Evolutionary conservation across 2,329 filamentous ascomycete species (phyloP), one percentile per base, ranked within the genome.

Genomic region (Trichoderma atroviride): DNA sequence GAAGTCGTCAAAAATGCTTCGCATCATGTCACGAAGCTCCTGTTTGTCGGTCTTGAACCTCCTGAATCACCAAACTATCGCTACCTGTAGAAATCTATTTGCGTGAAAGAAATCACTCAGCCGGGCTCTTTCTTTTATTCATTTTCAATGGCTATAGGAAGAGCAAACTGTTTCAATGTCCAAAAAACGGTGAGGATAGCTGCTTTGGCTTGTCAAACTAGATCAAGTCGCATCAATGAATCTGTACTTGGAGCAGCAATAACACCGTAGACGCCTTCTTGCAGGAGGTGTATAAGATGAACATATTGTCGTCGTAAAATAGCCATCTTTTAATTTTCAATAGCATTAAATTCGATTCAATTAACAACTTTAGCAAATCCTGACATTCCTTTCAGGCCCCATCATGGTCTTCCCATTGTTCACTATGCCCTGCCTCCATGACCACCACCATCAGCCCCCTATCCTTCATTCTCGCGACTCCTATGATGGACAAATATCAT

Each of bases 361-460:
- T 35, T n/a, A 14, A n/a, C 4, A 59, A 13, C 24, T 11, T 16
- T 11, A 62, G 24, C n/a, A 5, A 33, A 0, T 9, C 40, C 1
- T n/a, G 7, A 10, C 2, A 9, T 5, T 5, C 13, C 5, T 19
- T 62, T 6, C 13, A 68, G 19, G 19, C 19, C 43, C 35, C 52
- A 57, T 16, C 50, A 69, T 69, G 66, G 29, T 57, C 37, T 61
- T 69, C 16, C 58, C 66, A 10, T 22, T 69, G 14, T 62, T 62
- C 22, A 57, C 53, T 52, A 69, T 69, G 59, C 66, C 59, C 27
- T 63, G 58, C 50, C 58, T 69, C 52, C 43, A 63, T 5, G 33
- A 31, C 7, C 61, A 52, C n/a, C 60, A 55, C 5, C 60, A 61
- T 33, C 55, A 43, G 4, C 60, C 55, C 19, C 37, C 37, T 37